A percentile compares a stretch with the other conserved stretches of the same genome.
These are phyloP conservation scores for Ophiostoma australiae DNA, from an alignment of 2,329 filamentous ascomycete species.

Conservation along the genomic window DNA sequence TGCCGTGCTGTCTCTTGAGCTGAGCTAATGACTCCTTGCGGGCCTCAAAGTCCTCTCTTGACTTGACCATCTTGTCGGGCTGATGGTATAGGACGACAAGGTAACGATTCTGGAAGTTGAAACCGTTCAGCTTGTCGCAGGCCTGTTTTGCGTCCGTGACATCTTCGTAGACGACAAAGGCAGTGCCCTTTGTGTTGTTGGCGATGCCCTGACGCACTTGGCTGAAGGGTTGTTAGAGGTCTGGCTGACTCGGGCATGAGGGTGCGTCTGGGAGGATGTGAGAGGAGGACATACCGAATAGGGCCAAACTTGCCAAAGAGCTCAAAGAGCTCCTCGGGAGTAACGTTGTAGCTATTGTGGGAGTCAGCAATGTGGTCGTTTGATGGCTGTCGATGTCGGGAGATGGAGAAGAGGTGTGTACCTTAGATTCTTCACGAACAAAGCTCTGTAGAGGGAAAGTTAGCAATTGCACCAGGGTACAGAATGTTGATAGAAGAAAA, in stretches of 20 bases:
- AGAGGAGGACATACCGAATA: constrained; percentile 66
- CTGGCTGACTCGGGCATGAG: no score
- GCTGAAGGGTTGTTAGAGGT: constrained; percentile 44
- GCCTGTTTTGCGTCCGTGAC: constrained; percentile 98
- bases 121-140: constrained; percentile 99
- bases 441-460: constrained; percentile 61
- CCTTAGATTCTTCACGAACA: constrained; percentile 99
- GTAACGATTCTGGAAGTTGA: constrained; percentile 99
- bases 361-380: constrained; percentile 2
- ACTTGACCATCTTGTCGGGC: constrained; percentile 66
- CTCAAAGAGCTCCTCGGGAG: constrained; percentile 94
- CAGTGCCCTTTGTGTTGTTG: constrained; percentile 94
- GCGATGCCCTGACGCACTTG: constrained; percentile 98
- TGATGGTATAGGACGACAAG: constrained; percentile 71
- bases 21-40: constrained; percentile 96
- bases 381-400: not conserved
- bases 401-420: constrained; percentile 49
- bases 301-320: constrained; percentile 97
- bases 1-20: constrained; percentile 95
- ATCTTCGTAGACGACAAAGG: constrained; percentile 99
- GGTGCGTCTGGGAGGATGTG: not conserved
- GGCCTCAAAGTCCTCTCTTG: constrained; percentile 88
- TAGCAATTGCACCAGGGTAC: constrained; percentile 27
- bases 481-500: not conserved
- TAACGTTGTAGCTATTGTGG: constrained; percentile 84